Evolutionary conservation across 148 eudicot genomes (phyloP).

Genomic region (Diospyros kaki): DNA sequence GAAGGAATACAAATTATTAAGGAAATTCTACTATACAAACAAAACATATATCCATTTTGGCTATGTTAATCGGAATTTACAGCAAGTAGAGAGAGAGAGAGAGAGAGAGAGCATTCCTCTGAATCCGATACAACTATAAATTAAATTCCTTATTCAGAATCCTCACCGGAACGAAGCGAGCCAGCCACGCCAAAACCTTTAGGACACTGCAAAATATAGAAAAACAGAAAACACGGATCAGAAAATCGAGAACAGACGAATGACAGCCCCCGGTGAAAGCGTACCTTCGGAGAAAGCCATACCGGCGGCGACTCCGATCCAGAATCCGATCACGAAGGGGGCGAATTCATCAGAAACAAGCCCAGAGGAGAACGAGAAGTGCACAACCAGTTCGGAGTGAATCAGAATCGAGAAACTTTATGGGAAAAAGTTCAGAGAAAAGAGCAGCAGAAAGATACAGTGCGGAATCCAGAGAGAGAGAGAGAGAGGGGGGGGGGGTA

Average conservation of each 20-base stretch:
- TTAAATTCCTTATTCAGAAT: constrained; percentile 38
- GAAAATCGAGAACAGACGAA: not conserved
- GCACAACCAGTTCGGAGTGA: not conserved
- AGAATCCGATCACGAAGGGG: constrained; percentile 9
- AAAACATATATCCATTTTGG: not conserved
- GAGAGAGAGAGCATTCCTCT: constrained; percentile 19
- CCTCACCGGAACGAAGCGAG: constrained; percentile 57
- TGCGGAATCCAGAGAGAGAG: not conserved
- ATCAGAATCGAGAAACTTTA: constrained; percentile 14
- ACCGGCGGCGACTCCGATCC: constrained; percentile 7
- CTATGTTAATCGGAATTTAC: constrained; percentile 14
- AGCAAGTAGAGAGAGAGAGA: constrained; percentile 9
- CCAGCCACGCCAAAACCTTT: constrained; percentile 38
- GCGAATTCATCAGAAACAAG: constrained; percentile 17
- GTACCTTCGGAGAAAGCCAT: constrained; percentile 32
- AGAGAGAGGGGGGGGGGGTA: not conserved
- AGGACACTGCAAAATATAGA: not conserved
- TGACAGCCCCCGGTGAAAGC: constrained; percentile 12
- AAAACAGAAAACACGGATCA: not conserved
- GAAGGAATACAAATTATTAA: not conserved
- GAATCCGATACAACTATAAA: constrained; percentile 23
- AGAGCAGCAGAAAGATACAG: not conserved
- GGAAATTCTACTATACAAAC: not conserved
- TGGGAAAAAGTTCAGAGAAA: not conserved
- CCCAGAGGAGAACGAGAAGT: not conserved